Conservation (phyloP, 1,139 yeast genomes). For the Kodamaea alishanica region DNA sequence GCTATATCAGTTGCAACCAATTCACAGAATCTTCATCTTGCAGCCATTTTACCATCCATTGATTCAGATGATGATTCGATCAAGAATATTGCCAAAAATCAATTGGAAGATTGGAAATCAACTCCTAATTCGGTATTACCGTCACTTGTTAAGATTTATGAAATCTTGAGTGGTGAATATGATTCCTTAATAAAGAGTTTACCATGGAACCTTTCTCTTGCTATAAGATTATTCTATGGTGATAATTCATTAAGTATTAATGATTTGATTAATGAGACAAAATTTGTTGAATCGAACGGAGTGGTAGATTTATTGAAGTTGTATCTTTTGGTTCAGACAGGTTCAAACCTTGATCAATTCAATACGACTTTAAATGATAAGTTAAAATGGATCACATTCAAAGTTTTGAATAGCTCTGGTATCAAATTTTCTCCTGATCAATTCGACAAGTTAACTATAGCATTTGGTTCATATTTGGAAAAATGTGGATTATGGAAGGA, state of each 20-base stretch:
- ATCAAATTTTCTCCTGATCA: neutral
- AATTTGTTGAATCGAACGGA: slow-evolving; percentile 7
- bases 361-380: slow-evolving; percentile 24
- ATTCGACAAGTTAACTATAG: slow-evolving; percentile 41
- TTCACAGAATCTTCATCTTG: slow-evolving; percentile 61
- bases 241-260: slow-evolving; percentile 36
- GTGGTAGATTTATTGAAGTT: slow-evolving; percentile 25
- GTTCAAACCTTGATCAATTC: slow-evolving; percentile 1
- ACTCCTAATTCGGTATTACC: slow-evolving; percentile 48
- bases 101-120: slow-evolving; percentile 62
- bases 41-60: slow-evolving; percentile 64
- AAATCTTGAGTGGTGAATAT: slow-evolving; percentile 59
- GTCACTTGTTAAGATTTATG: slow-evolving; percentile 54
- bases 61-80: slow-evolving; percentile 67
- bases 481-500: slow-evolving; percentile 51
- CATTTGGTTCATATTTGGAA: slow-evolving; percentile 54
- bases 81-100: slow-evolving; percentile 52
- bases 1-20: slow-evolving; percentile 63
- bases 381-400: slow-evolving; percentile 55
- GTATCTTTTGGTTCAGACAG: slow-evolving; percentile 7
- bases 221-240: slow-evolving; percentile 61
- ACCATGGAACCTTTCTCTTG: slow-evolving; percentile 66
- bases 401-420: slow-evolving; percentile 29
- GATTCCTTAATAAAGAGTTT: slow-evolving; percentile 41
- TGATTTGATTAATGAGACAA: slow-evolving; percentile 13